Evolutionary conservation across 306 rosid genomes (phyloP).

Genomic region (Cucumis cinereus): DNA sequence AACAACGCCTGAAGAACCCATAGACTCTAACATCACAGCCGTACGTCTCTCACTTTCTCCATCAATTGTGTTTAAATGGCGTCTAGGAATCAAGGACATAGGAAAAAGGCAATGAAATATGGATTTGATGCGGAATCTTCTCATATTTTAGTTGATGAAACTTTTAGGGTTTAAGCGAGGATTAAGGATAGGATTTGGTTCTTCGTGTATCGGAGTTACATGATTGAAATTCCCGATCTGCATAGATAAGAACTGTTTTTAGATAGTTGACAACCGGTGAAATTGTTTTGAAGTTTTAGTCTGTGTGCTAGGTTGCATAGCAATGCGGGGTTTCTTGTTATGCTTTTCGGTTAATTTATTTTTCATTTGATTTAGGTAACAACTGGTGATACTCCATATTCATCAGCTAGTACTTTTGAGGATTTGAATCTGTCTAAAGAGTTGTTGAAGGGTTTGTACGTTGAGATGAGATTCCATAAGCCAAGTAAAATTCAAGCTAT

Average conservation of each 20-base stretch:
- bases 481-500: conserved; percentile 87
- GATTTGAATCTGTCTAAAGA: conserved; percentile 54
- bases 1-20: conserved; percentile 60
- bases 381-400: conserved; percentile 54
- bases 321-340: not conserved
- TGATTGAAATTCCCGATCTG: not conserved
- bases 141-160: not conserved
- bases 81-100: not conserved
- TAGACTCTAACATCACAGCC: conserved; percentile 57
- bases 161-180: not conserved
- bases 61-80: not conserved
- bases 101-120: not conserved
- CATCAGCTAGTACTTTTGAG: conserved; percentile 67
- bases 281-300: not conserved
- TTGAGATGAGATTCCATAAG: conserved; percentile 74
- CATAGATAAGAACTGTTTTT: not conserved
- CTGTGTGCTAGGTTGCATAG: not conserved
- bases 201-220: not conserved
- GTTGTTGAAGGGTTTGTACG: conserved; percentile 66
- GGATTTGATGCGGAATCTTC: not conserved
- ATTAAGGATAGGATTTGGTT: not conserved
- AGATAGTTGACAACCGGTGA: not conserved
- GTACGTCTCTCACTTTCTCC: conserved; percentile 17
- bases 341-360: not conserved
- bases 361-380: conserved; percentile 38